Percentiles rank a stretch among this genome's conserved stretches.
Evolutionary conservation across 495 filamentous ascomycete species (phyloP).

Genomic region (Penicillium goetzii): DNA sequence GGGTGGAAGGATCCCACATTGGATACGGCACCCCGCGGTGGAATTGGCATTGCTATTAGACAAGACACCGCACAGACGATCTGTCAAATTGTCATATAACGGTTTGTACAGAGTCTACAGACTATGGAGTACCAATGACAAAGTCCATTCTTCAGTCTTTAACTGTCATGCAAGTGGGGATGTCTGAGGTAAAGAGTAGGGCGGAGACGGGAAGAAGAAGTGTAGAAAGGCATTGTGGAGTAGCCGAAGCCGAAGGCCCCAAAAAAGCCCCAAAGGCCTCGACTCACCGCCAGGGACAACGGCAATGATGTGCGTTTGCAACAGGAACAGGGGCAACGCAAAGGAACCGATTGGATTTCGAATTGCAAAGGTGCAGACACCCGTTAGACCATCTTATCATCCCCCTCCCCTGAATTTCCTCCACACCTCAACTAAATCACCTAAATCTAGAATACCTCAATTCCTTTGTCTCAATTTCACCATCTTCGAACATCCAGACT

Average conservation of each 20-base stretch:
- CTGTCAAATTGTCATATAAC: background rate
- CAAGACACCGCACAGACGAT: background rate
- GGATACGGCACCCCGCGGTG: background rate
- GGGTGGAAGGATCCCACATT: background rate
- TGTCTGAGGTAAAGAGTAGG: background rate
- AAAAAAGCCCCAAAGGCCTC: background rate
- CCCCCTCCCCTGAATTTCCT: background rate
- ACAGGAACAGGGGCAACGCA: background rate
- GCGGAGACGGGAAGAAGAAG: background rate
- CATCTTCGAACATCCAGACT: too few relatives aligned
- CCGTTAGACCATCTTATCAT: background rate
- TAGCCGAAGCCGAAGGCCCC: background rate
- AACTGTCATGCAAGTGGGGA: conserved; percentile 1
- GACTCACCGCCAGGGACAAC: conserved; percentile 30
- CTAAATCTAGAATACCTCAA: background rate
- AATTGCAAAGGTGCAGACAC: background rate
- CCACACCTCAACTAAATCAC: background rate
- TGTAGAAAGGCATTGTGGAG: conserved; percentile 22
- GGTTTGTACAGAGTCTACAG: background rate
- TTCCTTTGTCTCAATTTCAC: background rate
- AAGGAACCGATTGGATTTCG: background rate
- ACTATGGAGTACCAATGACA: background rate
- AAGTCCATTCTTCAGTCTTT: background rate
- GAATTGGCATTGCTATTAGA: background rate
- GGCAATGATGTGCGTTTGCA: conserved; percentile 28